Percentiles rank a stretch among this genome's conserved stretches.
These are phyloP conservation scores for Oropetium thomaeum DNA, from an alignment of 176 grass and related monocot genomes.

Conservation along the genomic window DNA sequence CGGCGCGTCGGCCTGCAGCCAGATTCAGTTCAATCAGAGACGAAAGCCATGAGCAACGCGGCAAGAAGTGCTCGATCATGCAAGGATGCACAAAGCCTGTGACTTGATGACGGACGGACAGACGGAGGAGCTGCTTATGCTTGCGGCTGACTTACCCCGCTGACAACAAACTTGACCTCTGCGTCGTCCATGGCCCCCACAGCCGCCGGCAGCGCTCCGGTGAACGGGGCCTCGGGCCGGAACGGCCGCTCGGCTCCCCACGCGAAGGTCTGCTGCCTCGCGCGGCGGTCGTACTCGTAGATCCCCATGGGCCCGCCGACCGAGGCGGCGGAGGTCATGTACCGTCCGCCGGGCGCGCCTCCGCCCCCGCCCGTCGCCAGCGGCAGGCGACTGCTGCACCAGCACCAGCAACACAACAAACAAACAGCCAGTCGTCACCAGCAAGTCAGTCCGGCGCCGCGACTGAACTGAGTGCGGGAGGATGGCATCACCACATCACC, in stretches of 20 bases:
- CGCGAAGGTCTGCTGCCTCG: not conserved
- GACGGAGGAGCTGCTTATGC: no score
- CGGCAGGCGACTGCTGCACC: not conserved
- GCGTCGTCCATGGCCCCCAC: not conserved
- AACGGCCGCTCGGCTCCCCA: slow-evolving; percentile 16
- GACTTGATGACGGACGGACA: no score
- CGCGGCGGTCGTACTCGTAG: slow-evolving; percentile 17
- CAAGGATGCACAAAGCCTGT: no score
- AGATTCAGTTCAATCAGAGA: no score
- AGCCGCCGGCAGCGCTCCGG: not conserved
- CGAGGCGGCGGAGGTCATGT: slow-evolving; percentile 15
- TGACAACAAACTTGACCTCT: not conserved
- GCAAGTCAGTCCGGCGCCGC: no score
- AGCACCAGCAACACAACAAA: not conserved
- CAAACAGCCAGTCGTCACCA: not conserved
- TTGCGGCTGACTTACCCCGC: no score
- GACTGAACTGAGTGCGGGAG: not conserved
- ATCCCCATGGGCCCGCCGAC: slow-evolving; percentile 33
- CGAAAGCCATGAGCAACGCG: not conserved
- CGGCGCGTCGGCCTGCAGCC: not conserved
- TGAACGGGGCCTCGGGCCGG: not conserved
- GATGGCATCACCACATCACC: not conserved
- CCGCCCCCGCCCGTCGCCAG: slow-evolving; percentile 17
- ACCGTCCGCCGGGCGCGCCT: not conserved
- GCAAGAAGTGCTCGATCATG: no score